Conservation (phyloP, 306 rosid genomes). For the Glycine soja region DNA sequence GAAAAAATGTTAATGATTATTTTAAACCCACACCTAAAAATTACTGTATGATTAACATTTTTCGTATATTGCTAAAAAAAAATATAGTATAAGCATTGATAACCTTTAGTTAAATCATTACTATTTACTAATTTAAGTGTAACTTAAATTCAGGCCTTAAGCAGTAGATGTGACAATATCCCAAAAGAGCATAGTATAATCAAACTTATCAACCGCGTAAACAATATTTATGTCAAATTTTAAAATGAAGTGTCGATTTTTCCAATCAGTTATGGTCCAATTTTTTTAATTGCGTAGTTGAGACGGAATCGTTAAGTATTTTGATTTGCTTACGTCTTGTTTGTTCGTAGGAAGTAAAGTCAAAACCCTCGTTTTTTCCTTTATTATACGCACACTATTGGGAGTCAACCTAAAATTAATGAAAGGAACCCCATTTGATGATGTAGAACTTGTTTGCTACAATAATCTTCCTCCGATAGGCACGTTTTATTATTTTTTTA, state of each 20-base stretch:
- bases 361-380: not conserved
- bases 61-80: no score
- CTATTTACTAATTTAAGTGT: not conserved
- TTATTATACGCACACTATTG: not conserved
- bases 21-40: not conserved
- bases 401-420: constrained; percentile 31
- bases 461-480: constrained; percentile 5
- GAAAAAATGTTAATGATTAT: not conserved
- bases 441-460: constrained; percentile 16
- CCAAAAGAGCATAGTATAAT: no score
- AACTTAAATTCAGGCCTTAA: not conserved
- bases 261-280: not conserved
- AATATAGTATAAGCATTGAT: not conserved
- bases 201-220: no score
- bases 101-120: not conserved
- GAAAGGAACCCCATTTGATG: constrained; percentile 32
- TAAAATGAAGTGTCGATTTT: not conserved
- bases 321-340: not conserved
- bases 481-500: not conserved
- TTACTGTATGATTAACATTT: no score
- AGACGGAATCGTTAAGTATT: not conserved
- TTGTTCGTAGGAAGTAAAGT: not conserved
- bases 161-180: not conserved
- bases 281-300: not conserved
- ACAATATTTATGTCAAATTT: no score